Conservation (phyloP, 2,329 filamentous ascomycete species). For the Ascochyta lentis region DNA sequence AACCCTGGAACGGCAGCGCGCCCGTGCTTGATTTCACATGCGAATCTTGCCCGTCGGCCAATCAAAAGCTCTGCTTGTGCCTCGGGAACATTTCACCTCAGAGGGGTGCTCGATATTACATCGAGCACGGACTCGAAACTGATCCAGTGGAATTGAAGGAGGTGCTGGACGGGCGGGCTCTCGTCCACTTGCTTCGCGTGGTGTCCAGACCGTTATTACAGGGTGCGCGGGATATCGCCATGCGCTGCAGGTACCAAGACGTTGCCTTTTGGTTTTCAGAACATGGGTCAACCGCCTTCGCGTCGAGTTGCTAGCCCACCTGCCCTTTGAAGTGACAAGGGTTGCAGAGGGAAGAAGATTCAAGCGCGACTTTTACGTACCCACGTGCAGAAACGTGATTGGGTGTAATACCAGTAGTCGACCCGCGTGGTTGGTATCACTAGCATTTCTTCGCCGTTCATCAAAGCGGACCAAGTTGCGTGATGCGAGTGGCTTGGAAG, state of each 20-base stretch:
- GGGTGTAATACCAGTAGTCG: conserved; percentile 7
- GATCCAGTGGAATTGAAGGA: conserved; percentile 11
- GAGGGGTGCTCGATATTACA: conserved; percentile 11
- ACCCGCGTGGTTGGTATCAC: conserved; percentile 2
- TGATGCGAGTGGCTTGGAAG: conserved; percentile 13
- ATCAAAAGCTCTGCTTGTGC: not conserved
- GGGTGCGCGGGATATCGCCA: conserved; percentile 2
- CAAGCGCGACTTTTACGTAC: conserved; percentile 1
- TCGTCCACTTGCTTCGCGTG: conserved; percentile 1
- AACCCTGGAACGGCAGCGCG: conserved; percentile 3
- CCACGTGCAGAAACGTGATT: conserved; percentile 8
- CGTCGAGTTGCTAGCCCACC: not conserved
- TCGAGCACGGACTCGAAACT: conserved; percentile 5
- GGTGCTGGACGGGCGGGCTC: conserved; percentile 2
- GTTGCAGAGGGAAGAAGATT: not conserved
- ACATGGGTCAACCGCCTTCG: conserved; percentile 3
- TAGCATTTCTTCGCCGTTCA: not conserved
- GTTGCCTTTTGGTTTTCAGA: not conserved
- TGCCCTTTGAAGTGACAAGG: not conserved
- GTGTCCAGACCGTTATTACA: conserved; percentile 3
- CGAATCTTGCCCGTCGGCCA: conserved; percentile 7
- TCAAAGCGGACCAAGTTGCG: not conserved
- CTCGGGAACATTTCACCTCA: conserved; percentile 14
- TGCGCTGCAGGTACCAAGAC: conserved; percentile 12
- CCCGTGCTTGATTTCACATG: conserved; percentile 12